Evolutionary conservation across 106 monocot species (phyloP), one percentile per base, ranked within the genome.

Genomic region (Narthecium ossifragum): DNA sequence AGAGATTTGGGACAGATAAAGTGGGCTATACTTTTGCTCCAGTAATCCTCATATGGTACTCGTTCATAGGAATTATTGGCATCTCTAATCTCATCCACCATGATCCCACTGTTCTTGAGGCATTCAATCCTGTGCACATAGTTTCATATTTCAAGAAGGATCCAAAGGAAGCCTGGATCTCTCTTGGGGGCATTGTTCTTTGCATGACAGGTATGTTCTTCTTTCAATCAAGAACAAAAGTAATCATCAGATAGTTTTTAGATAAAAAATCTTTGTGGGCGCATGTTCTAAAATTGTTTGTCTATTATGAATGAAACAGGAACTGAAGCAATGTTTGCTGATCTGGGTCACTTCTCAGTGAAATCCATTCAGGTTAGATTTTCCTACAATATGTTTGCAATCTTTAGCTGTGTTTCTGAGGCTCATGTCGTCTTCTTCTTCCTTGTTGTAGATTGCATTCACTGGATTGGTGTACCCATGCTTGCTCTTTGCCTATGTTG

Each of bases 261-360:
- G 2, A 17, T 24, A 26, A 38, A 11, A 53, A 26, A 43, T 10
- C 7, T 63, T 49, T 24, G 1, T 36, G 36, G 36, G 5, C 10
- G 36, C 36, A 36, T n/a, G n/a, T 36, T 36, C 49, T 24, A 1
- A 49, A 49, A 8, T 22, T 11, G 36, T 15, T 18, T 57, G 20
- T 57, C 21, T 29, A 47, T 46, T 28, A 26, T 59, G 17, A 31
- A 33, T 66, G 36, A 30, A 70, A 68, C 70, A 86, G 83, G 88
- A 64, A 76, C 83, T 38, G 88, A 88, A 59, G 79, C 88, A 14
- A 83, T 88, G 83, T 88, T 88, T 79, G 82, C 88, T 41, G 83
- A 83, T 63, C 60, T 88, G n/a, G 83, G 88, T 17, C 83, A 88
- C 51, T 88, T 88, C 70, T 76, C 79, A 45, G 76, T 83, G 18